Conservation (phyloP, 2,329 filamentous ascomycete genomes). For the Metarhizium anisopliae region DNA sequence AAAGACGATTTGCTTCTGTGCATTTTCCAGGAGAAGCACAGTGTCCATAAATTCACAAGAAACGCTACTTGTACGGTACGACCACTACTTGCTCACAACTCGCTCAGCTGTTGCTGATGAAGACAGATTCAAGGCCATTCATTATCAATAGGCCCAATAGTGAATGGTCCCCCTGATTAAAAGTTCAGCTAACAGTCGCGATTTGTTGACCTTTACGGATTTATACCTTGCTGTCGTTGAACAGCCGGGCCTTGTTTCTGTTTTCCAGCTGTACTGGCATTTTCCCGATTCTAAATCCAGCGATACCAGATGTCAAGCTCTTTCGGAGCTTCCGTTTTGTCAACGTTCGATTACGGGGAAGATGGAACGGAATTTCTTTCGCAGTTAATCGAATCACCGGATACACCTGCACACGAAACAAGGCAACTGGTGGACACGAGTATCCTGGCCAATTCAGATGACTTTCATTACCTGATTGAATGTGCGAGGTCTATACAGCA, state of each 20-base stretch:
- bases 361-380: constrained; percentile 22
- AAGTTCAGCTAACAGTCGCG: too few relatives aligned
- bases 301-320: not conserved
- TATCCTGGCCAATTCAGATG: constrained; percentile 22
- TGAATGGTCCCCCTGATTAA: too few relatives aligned
- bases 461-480: constrained; percentile 25
- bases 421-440: constrained; percentile 20
- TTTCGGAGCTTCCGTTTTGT: constrained; percentile 3
- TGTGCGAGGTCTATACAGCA: constrained; percentile 22
- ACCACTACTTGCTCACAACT: too few relatives aligned
- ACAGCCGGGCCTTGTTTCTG: not conserved
- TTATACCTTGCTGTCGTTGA: too few relatives aligned
- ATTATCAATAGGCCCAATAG: too few relatives aligned
- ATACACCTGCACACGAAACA: constrained; percentile 17
- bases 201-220: too few relatives aligned
- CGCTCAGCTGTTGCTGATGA: too few relatives aligned
- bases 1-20: too few relatives aligned
- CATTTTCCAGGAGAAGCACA: too few relatives aligned
- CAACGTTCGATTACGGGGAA: constrained; percentile 24
- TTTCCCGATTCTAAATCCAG: not conserved
- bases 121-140: too few relatives aligned
- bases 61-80: too few relatives aligned
- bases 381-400: constrained; percentile 18
- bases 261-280: not conserved
- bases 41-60: too few relatives aligned